Evolutionary conservation across 495 filamentous ascomycete genomes (phyloP).

Genomic region (Penicillium crystallinum): DNA sequence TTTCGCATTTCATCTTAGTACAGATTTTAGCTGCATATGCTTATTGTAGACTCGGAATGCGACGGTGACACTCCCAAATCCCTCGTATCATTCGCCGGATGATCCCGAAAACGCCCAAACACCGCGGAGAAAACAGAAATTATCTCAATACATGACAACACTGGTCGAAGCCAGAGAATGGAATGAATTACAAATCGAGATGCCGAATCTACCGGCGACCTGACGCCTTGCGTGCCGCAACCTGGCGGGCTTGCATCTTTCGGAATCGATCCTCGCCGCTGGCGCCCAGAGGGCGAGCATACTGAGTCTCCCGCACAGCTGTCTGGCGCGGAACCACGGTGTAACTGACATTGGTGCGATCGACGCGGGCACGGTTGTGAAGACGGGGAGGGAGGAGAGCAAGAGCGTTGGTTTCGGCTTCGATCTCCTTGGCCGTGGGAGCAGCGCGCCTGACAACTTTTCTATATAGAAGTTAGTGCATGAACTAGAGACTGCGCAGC

Average conservation of each 20-base stretch:
- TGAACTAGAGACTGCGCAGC: slow-evolving; percentile 1
- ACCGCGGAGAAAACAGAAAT: slow-evolving; percentile 5
- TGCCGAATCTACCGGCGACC: slow-evolving; percentile 19
- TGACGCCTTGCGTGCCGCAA: slow-evolving; percentile 45
- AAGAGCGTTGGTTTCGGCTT: slow-evolving; percentile 63
- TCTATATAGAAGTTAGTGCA: slow-evolving; percentile 21
- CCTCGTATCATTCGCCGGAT: slow-evolving; percentile 6
- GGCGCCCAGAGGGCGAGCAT: slow-evolving; percentile 61
- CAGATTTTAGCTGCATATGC: slow-evolving; percentile 3
- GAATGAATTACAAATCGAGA: slow-evolving; percentile 1
- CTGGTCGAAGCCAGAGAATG: neutral
- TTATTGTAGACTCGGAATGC: slow-evolving; percentile 2
- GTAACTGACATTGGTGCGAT: slow-evolving; percentile 70
- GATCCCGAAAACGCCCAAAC: slow-evolving; percentile 11
- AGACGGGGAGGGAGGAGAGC: slow-evolving; percentile 63
- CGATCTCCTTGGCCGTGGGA: slow-evolving; percentile 44
- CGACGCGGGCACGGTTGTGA: slow-evolving; percentile 66
- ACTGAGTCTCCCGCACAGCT: slow-evolving; percentile 44
- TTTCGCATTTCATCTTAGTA: neutral
- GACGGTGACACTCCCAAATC: slow-evolving; percentile 1
- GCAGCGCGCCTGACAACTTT: slow-evolving; percentile 46
- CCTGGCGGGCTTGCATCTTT: slow-evolving; percentile 71
- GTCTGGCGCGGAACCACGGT: slow-evolving; percentile 69
- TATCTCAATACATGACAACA: slow-evolving; percentile 7
- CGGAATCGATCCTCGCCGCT: slow-evolving; percentile 76